These are phyloP conservation scores for Acacia concinna DNA, from an alignment of 331 rosid genomes.

Conservation along the genomic window DNA sequence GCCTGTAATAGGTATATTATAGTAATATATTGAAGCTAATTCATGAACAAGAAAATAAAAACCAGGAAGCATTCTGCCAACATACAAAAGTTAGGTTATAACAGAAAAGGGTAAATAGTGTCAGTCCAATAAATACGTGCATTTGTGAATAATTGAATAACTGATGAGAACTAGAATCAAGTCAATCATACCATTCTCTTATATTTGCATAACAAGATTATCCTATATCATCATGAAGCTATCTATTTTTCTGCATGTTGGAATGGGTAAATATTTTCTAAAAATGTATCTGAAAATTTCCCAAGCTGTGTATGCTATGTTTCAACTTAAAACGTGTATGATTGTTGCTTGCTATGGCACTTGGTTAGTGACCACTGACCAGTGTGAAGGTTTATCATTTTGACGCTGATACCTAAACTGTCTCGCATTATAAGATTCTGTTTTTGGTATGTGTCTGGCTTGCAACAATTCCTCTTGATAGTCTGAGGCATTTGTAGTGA, in stretches of 20 bases:
- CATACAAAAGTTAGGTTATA: neutral
- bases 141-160: neutral
- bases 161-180: neutral
- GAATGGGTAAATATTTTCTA: neutral
- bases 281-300: neutral
- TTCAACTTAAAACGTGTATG: neutral
- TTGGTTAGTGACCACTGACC: neutral
- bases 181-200: neutral
- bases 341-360: neutral
- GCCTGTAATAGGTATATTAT: neutral
- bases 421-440: neutral
- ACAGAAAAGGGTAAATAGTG: neutral
- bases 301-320: neutral
- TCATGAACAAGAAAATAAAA: neutral
- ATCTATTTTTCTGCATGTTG: neutral
- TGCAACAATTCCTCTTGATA: constrained; percentile 14
- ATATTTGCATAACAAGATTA: neutral
- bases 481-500: neutral
- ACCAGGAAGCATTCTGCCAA: neutral
- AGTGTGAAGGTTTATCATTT: constrained; percentile 3
- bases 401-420: neutral
- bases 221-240: neutral
- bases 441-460: neutral
- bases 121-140: neutral
- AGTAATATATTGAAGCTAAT: neutral